Conservation (phyloP, 441 rosid genomes). For the Gossypium lobatum region DNA sequence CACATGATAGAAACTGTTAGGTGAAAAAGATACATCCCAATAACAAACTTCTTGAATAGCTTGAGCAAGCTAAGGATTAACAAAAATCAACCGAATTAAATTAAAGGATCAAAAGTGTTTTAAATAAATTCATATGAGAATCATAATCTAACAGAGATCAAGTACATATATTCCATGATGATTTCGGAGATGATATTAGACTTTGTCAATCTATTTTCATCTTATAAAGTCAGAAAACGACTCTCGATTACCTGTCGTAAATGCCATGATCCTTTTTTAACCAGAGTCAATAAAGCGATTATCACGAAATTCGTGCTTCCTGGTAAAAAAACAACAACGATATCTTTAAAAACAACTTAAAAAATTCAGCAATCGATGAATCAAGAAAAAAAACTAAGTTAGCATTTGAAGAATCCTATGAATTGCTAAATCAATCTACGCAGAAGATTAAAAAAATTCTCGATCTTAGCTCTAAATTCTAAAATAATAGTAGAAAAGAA, state of each 20-base stretch:
- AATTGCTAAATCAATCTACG: neutral
- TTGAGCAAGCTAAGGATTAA: neutral
- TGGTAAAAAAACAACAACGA: constrained; percentile 15
- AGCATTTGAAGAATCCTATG: neutral
- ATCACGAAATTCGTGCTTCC: constrained; percentile 85
- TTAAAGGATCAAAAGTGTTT: neutral
- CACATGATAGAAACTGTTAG: neutral
- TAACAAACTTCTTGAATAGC: neutral
- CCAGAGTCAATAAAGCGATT: constrained; percentile 66
- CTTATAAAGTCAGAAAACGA: neutral
- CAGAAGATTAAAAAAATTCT: neutral
- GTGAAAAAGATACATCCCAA: neutral
- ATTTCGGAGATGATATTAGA: neutral
- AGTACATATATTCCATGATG: neutral
- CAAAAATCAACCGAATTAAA: neutral
- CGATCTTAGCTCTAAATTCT: neutral
- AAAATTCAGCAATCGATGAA: neutral
- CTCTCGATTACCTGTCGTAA: constrained; percentile 63
- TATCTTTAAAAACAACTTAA: neutral
- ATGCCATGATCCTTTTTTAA: constrained; percentile 70
- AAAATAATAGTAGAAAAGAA: neutral
- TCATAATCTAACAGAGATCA: neutral
- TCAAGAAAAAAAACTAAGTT: neutral
- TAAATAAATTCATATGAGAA: neutral
- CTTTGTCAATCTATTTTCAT: neutral